Evolutionary conservation across 345 rosid genomes (phyloP).

Genomic region (Psidium guajava): DNA sequence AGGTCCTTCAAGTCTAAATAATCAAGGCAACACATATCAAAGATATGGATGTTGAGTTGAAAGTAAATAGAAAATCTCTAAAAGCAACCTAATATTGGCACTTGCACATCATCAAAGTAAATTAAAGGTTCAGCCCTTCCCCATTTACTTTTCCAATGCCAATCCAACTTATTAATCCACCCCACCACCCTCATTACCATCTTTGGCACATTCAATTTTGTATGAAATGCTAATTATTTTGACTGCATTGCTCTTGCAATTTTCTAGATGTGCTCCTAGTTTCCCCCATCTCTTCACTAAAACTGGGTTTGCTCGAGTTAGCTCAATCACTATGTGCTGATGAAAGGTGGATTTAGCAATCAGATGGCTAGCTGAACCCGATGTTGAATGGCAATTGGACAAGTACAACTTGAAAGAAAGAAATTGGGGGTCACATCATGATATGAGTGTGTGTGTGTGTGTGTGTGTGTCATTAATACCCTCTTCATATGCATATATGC

Average conservation of each 20-base stretch:
- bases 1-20: slow-evolving; percentile 70
- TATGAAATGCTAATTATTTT: not conserved
- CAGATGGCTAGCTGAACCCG: too few relatives aligned
- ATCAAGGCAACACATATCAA: not conserved
- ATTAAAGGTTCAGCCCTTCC: not conserved
- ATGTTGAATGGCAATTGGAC: too few relatives aligned
- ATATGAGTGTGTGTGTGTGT: too few relatives aligned
- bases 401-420: too few relatives aligned
- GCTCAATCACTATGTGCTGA: too few relatives aligned
- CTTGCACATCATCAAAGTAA: not conserved
- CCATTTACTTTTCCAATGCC: not conserved
- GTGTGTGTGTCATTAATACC: too few relatives aligned
- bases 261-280: too few relatives aligned
- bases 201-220: not conserved
- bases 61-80: not conserved
- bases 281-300: too few relatives aligned
- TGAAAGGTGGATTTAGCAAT: too few relatives aligned
- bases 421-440: too few relatives aligned
- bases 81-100: not conserved
- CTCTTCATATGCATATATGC: too few relatives aligned
- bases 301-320: too few relatives aligned
- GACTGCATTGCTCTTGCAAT: not conserved
- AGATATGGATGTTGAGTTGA: not conserved
- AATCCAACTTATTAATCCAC: not conserved
- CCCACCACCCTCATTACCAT: not conserved